Conservation (phyloP, 306 rosid genomes). For the Vigna radiata region DNA sequence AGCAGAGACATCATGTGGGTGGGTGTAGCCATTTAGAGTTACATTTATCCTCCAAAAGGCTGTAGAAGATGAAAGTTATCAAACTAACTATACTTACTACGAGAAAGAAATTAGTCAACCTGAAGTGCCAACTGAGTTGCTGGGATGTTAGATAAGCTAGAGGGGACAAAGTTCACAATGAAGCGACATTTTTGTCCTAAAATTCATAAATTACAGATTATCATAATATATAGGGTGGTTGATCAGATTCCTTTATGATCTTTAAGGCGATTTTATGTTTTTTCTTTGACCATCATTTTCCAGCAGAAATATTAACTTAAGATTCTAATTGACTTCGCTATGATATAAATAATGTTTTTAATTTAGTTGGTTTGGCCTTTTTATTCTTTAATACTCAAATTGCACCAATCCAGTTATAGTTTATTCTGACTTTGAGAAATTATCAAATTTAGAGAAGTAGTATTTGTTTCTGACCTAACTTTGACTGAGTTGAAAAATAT, state of each 20-base stretch:
- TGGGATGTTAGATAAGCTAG: constrained; percentile 39
- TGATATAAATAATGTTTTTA: constrained; percentile 31
- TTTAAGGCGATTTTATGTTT: constrained; percentile 38
- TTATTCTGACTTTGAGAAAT: constrained; percentile 41
- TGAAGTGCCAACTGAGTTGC: constrained; percentile 50
- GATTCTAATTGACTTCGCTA: constrained; percentile 61
- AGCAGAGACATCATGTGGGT: constrained; percentile 7
- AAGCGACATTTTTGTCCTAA: constrained; percentile 58
- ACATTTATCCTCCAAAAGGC: constrained; percentile 32
- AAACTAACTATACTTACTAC: constrained; percentile 37
- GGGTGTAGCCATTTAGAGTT: constrained; percentile 21
- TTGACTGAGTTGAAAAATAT: constrained; percentile 47
- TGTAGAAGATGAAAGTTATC: constrained; percentile 33
- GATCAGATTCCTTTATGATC: constrained; percentile 57
- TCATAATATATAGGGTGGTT: constrained; percentile 47
- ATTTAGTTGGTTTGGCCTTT: constrained; percentile 41
- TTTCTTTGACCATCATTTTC: constrained; percentile 55
- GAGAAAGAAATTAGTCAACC: constrained; percentile 33
- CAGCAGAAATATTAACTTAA: constrained; percentile 42
- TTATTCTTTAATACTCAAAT: constrained; percentile 4
- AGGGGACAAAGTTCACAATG: constrained; percentile 49
- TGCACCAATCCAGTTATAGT: constrained; percentile 29
- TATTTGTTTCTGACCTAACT: constrained; percentile 50
- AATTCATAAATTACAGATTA: constrained; percentile 36
- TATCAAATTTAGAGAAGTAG: constrained; percentile 13